Conservation (phyloP, 139 green algal genomes). For the Volvox africanus region DNA sequence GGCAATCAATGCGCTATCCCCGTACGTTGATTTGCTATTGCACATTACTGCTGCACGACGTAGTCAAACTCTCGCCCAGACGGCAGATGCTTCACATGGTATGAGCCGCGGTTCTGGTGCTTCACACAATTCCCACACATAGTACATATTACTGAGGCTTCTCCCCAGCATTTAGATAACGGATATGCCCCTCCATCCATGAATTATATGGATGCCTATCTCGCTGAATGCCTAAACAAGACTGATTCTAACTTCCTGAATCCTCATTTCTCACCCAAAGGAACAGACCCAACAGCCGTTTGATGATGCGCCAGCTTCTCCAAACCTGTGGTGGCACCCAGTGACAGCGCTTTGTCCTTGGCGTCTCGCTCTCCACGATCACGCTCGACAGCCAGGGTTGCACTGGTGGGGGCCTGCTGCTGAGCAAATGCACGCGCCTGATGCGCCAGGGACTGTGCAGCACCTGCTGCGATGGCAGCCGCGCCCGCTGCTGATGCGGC, state of each 20-base stretch:
- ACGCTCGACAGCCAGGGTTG: neutral
- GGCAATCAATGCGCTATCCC: too few relatives aligned
- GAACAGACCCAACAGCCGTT: neutral
- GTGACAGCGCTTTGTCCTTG: slow-evolving; percentile 14
- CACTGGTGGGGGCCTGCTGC: neutral
- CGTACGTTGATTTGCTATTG: too few relatives aligned
- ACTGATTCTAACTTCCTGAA: neutral
- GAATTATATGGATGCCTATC: too few relatives aligned
- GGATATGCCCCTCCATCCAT: too few relatives aligned
- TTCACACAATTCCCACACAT: too few relatives aligned
- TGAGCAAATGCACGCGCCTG: neutral
- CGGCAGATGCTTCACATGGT: too few relatives aligned
- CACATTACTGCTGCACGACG: too few relatives aligned
- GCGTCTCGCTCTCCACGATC: slow-evolving; percentile 28
- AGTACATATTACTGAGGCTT: too few relatives aligned
- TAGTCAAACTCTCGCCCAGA: too few relatives aligned
- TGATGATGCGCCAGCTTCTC: slow-evolving; percentile 24
- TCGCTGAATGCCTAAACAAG: too few relatives aligned
- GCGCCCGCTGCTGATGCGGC: neutral
- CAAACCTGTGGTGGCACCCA: neutral
- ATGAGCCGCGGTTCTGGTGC: too few relatives aligned
- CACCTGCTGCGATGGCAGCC: neutral
- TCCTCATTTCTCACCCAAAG: neutral
- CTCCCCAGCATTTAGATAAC: too few relatives aligned
- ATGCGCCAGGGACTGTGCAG: neutral